A percentile compares a stretch with the other conserved stretches of the same genome.
Conservation (phyloP, 768 basidiomycete species). For the Mycena crocata region DNA sequence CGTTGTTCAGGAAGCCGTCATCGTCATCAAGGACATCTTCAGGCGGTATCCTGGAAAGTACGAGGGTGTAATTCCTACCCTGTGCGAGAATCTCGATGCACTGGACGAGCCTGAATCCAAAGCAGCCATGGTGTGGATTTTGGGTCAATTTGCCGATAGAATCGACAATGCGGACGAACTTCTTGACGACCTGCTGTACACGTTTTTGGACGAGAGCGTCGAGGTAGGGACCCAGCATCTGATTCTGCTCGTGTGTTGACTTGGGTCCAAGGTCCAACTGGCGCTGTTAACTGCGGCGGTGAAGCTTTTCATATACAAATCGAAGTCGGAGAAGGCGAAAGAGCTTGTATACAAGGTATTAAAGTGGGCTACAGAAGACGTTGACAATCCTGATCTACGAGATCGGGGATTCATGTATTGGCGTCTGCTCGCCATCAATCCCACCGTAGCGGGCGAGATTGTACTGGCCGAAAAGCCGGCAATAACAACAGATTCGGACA, state of each 20-base stretch:
- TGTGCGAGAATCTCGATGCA: slow-evolving; percentile 92
- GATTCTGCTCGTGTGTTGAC: background rate
- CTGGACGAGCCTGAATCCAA: slow-evolving; percentile 98
- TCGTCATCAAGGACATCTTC: slow-evolving; percentile 99
- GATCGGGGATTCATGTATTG: slow-evolving; percentile 99
- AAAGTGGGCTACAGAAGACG: slow-evolving; percentile 97
- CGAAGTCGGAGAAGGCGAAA: slow-evolving; percentile 85
- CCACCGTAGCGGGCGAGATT: slow-evolving; percentile 87
- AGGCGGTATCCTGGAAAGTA: slow-evolving; percentile 96
- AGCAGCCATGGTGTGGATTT: slow-evolving; percentile 97
- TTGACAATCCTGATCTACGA: slow-evolving; percentile 97
- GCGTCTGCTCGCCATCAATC: slow-evolving; percentile 95
- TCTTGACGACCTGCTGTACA: slow-evolving; percentile 90
- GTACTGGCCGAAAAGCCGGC: slow-evolving; percentile 94
- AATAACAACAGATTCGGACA: slow-evolving; percentile 97
- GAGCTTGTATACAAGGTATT: slow-evolving; percentile 94
- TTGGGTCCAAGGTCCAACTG: slow-evolving; percentile 84
- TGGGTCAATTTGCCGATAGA: slow-evolving; percentile 94
- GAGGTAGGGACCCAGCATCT: slow-evolving; percentile 68
- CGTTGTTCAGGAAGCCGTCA: slow-evolving; percentile 96
- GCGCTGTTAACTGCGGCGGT: slow-evolving; percentile 94
- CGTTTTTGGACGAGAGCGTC: slow-evolving; percentile 92
- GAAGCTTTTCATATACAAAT: slow-evolving; percentile 94
- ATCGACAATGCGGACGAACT: slow-evolving; percentile 97
- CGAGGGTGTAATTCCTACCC: slow-evolving; percentile 93